A percentile compares a stretch with the other conserved stretches of the same genome.
phyloP scores from a whole-genome alignment of 371 early-diverging fungal species.

The Mucor velutinosus region DNA sequence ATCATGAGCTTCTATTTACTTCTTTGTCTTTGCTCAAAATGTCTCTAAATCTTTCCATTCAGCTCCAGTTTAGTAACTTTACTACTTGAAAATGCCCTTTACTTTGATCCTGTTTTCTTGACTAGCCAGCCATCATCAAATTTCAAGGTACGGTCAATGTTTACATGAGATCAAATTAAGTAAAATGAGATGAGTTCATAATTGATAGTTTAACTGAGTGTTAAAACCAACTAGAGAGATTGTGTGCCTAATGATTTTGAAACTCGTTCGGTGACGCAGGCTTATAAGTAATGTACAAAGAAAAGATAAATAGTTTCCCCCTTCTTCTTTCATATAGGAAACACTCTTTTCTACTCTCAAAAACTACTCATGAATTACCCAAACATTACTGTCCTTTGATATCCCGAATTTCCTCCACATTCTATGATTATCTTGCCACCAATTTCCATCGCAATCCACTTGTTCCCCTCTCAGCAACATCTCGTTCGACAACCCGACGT shows the following conservation, averaged over 20 bases:
- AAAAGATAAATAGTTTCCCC: background rate
- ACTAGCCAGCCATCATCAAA: background rate
- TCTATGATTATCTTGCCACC: background rate
- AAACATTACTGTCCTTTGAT: background rate
- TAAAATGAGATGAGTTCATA: background rate
- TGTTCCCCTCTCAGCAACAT: background rate
- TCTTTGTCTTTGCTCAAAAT: background rate
- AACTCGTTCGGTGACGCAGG: conserved; percentile 7
- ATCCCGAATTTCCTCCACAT: background rate
- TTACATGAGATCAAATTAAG: background rate
- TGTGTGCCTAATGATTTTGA: conserved; percentile 5
- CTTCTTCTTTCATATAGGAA: background rate
- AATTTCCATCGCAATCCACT: background rate
- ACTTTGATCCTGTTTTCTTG: background rate
- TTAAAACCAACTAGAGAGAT: background rate
- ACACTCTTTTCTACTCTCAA: background rate
- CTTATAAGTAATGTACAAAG: background rate
- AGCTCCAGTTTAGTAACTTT: background rate
- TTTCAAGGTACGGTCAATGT: background rate
- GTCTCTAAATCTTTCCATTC: background rate
- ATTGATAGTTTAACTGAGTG: background rate
- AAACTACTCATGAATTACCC: background rate
- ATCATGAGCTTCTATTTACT: background rate
- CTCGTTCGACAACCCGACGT: background rate
- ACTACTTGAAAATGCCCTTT: background rate